Evolutionary conservation across 2,329 filamentous ascomycete species (phyloP).

Genomic region (Xylariaceae sp.): DNA sequence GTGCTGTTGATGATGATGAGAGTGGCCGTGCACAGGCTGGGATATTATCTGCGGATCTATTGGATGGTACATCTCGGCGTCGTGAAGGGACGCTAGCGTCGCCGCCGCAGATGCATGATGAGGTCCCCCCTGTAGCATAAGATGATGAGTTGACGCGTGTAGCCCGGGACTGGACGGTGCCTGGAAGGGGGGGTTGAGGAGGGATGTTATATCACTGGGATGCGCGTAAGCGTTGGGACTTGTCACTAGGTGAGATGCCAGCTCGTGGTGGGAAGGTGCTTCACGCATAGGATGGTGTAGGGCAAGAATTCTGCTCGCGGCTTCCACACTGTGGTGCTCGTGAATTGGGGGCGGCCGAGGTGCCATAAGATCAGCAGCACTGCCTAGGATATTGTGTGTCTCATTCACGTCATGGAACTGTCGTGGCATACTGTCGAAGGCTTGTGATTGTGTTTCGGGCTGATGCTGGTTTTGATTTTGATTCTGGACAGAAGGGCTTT

Average conservation of each 20-base stretch:
- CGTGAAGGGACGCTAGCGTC: slow-evolving; percentile 39
- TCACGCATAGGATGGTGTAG: slow-evolving; percentile 32
- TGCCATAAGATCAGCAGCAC: slow-evolving; percentile 26
- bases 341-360: slow-evolving; percentile 23
- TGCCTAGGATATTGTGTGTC: slow-evolving; percentile 11
- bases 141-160: slow-evolving; percentile 35
- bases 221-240: slow-evolving; percentile 53
- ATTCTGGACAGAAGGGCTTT: slow-evolving; percentile 26
- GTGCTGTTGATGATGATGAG: slow-evolving; percentile 35
- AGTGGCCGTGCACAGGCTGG: slow-evolving; percentile 44
- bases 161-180: slow-evolving; percentile 32
- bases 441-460: not conserved
- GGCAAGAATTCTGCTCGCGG: slow-evolving; percentile 35
- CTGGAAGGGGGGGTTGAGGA: slow-evolving; percentile 45
- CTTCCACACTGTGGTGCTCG: slow-evolving; percentile 30
- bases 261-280: slow-evolving; percentile 31
- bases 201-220: slow-evolving; percentile 55
- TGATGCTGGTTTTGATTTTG: slow-evolving; percentile 19
- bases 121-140: slow-evolving; percentile 43
- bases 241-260: slow-evolving; percentile 37
- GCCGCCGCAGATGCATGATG: slow-evolving; percentile 33
- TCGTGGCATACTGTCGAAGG: slow-evolving; percentile 19
- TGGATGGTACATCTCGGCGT: slow-evolving; percentile 55
- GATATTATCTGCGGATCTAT: slow-evolving; percentile 68
- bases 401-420: slow-evolving; percentile 34